phyloP scores from a whole-genome alignment of 495 filamentous ascomycete species.

The Aspergillus homomorphus region DNA sequence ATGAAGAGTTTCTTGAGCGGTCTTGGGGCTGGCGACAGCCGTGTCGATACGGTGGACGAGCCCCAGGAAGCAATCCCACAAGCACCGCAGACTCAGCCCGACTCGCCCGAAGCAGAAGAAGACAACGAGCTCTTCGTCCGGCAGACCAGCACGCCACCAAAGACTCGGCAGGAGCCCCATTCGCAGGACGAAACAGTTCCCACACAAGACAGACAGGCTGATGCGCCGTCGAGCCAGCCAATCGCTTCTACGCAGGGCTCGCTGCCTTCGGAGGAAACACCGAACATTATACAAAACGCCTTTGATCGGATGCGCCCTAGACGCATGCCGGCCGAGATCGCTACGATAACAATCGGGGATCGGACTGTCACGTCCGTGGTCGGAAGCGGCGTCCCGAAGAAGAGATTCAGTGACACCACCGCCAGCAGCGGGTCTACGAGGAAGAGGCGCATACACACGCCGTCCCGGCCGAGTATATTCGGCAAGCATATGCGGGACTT shows the following conservation, averaged over 20 bases:
- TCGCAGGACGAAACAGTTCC: not conserved
- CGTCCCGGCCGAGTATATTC: conserved; percentile 51
- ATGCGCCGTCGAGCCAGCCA: conserved; percentile 7
- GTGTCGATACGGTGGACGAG: conserved; percentile 9
- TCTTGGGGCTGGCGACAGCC: conserved; percentile 11
- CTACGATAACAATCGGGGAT: conserved; percentile 86
- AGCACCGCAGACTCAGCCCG: conserved; percentile 6
- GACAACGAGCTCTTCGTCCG: conserved; percentile 12
- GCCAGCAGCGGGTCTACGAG: conserved; percentile 15
- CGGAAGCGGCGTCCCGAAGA: conserved; percentile 46
- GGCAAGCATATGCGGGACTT: conserved; percentile 69
- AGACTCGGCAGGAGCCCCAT: not conserved
- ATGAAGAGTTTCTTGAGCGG: conserved; percentile 28
- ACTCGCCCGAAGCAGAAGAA: conserved; percentile 3
- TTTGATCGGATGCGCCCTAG: conserved; percentile 67
- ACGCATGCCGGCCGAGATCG: conserved; percentile 63
- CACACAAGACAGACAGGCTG: conserved; percentile 2
- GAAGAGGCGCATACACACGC: conserved; percentile 40
- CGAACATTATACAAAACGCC: conserved; percentile 57
- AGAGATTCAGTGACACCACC: conserved; percentile 27
- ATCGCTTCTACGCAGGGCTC: conserved; percentile 2
- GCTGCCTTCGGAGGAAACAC: conserved; percentile 23
- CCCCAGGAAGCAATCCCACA: not conserved
- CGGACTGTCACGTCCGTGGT: conserved; percentile 65
- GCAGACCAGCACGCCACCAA: conserved; percentile 3